phyloP scores from a whole-genome alignment of 352 stramenopile species.

The Phytopythium delawarense region DNA sequence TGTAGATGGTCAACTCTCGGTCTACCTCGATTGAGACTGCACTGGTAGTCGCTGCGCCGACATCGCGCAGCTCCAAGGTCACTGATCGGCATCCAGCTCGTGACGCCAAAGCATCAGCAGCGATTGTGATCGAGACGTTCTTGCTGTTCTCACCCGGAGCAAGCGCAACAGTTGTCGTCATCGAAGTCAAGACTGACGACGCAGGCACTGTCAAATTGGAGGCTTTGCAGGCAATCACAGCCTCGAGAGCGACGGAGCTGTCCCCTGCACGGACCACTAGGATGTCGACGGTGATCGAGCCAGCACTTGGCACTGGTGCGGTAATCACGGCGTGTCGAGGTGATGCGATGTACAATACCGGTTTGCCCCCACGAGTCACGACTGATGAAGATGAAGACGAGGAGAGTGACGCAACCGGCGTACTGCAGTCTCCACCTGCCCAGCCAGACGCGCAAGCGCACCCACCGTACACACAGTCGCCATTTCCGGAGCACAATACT shows the following conservation, averaged over 20 bases:
- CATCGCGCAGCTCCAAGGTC: slow-evolving; percentile 27
- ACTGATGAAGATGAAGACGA: not conserved
- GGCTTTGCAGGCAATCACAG: slow-evolving; percentile 17
- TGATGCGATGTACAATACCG: slow-evolving; percentile 46
- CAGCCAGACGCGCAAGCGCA: slow-evolving; percentile 44
- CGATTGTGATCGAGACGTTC: slow-evolving; percentile 20
- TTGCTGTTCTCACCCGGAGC: slow-evolving; percentile 15
- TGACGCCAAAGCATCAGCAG: slow-evolving; percentile 17
- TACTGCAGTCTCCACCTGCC: slow-evolving; percentile 42
- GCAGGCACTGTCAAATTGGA: slow-evolving; percentile 29
- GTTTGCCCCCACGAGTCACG: not conserved
- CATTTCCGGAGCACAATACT: slow-evolving; percentile 50
- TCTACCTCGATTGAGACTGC: slow-evolving; percentile 29
- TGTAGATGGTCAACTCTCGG: slow-evolving; percentile 30
- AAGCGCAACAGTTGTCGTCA: slow-evolving; percentile 16
- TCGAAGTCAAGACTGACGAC: slow-evolving; percentile 10
- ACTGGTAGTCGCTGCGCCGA: slow-evolving; percentile 7
- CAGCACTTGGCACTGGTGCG: slow-evolving; percentile 6
- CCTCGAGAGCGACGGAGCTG: slow-evolving; percentile 12
- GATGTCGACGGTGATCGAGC: slow-evolving; percentile 20
- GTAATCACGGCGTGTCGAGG: slow-evolving; percentile 21
- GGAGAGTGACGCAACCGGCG: not conserved
- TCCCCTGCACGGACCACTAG: slow-evolving; percentile 27
- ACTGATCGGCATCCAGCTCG: slow-evolving; percentile 34
- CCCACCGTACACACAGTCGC: slow-evolving; percentile 41